A percentile compares a stretch with the other conserved stretches of the same genome.
Conservation (phyloP, 352 stramenopile genomes). For the Pythium phragmitis region DNA sequence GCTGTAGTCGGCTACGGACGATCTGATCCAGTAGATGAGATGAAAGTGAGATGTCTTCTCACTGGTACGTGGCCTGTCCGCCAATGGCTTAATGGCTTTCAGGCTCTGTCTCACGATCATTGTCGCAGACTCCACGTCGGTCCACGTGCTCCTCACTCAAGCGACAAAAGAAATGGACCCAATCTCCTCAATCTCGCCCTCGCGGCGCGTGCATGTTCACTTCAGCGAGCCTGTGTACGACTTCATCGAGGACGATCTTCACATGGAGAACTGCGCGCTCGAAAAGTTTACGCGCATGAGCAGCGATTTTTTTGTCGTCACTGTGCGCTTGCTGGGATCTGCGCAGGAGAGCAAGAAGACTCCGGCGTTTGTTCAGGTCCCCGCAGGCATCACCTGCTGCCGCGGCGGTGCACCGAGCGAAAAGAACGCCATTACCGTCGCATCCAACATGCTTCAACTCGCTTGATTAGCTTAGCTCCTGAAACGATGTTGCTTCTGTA, state of each 20-base stretch:
- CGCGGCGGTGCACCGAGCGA: background rate
- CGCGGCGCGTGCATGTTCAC: conserved; percentile 47
- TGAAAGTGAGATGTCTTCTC: conserved; percentile 66
- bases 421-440: conserved; percentile 4
- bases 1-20: conserved; percentile 49
- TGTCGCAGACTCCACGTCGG: conserved; percentile 6
- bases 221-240: conserved; percentile 68
- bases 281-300: conserved; percentile 41
- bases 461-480: conserved; percentile 3
- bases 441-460: conserved; percentile 21
- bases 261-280: conserved; percentile 31
- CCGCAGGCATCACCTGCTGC: background rate
- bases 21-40: conserved; percentile 44
- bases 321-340: conserved; percentile 6
- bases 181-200: background rate
- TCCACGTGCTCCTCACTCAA: conserved; percentile 22
- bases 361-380: conserved; percentile 16
- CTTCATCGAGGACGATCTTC: conserved; percentile 62
- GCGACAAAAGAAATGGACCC: background rate
- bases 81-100: background rate
- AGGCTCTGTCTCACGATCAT: background rate
- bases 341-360: background rate
- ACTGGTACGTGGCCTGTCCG: conserved; percentile 32
- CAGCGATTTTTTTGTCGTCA: conserved; percentile 39
- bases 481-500: background rate